phyloP scores from a whole-genome alignment of 768 basidiomycete species.

The Sarcomyxa edulis region DNA sequence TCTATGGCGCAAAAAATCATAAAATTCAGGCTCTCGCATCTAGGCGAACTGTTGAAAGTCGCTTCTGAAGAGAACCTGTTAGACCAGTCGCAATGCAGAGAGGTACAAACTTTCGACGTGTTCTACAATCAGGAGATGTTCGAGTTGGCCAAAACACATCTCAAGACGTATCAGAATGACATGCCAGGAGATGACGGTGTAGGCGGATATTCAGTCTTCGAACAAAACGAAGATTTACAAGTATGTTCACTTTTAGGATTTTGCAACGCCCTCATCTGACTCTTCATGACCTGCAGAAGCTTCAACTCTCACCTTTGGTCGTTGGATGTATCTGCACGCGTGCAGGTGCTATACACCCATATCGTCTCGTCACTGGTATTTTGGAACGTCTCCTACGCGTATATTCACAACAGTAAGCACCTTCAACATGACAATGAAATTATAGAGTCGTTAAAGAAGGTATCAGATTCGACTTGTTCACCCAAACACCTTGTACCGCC shows the following conservation, averaged over 20 bases:
- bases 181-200: constrained; percentile 47
- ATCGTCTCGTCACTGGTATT: constrained; percentile 61
- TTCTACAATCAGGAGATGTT: constrained; percentile 40
- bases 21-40: constrained; percentile 57
- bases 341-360: constrained; percentile 66
- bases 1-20: constrained; percentile 46
- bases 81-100: constrained; percentile 49
- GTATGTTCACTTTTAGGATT: constrained; percentile 13
- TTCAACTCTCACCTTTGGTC: constrained; percentile 38
- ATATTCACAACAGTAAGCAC: constrained; percentile 42
- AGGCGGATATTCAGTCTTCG: constrained; percentile 24
- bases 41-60: constrained; percentile 38
- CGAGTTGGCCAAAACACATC: constrained; percentile 30
- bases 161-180: constrained; percentile 41
- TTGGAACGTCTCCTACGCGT: constrained; percentile 44
- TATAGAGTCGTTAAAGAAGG: neutral
- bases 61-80: constrained; percentile 51
- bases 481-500: constrained; percentile 56
- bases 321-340: constrained; percentile 47
- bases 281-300: constrained; percentile 29
- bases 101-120: constrained; percentile 55
- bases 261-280: neutral
- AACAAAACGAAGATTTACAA: constrained; percentile 21
- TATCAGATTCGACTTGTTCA: constrained; percentile 51
- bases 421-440: constrained; percentile 4